Evolutionary conservation across 306 rosid genomes (phyloP).

Genomic region (Quercus engelmannii): DNA sequence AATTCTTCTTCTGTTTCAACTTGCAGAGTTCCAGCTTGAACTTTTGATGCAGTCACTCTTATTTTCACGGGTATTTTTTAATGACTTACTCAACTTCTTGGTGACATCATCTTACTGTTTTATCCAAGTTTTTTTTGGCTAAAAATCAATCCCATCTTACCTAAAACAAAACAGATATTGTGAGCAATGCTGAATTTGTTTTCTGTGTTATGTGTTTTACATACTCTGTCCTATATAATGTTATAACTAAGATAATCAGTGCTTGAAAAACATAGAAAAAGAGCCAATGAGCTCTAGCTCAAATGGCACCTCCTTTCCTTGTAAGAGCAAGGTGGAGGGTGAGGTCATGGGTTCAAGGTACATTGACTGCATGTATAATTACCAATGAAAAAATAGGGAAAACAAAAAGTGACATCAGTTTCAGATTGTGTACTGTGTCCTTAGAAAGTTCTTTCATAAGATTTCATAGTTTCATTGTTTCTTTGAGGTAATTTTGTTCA

Average conservation of each 20-base stretch:
- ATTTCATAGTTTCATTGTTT: not conserved
- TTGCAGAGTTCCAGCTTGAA: conserved; percentile 91
- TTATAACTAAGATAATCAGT: not conserved
- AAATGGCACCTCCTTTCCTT: no score
- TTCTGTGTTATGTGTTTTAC: not conserved
- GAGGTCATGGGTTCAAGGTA: no score
- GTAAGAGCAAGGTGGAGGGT: no score
- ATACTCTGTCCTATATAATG: not conserved
- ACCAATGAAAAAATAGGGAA: not conserved
- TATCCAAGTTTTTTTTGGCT: not conserved
- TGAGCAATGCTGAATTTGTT: not conserved
- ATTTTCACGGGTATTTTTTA: conserved; percentile 75
- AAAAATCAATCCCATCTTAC: not conserved
- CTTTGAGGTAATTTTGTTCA: not conserved
- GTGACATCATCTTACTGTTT: not conserved
- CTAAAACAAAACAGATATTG: not conserved
- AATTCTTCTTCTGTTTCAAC: conserved; percentile 24
- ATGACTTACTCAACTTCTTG: not conserved
- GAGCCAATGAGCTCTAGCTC: not conserved
- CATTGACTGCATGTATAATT: not conserved
- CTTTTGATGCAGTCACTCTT: conserved; percentile 87
- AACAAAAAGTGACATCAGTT: not conserved
- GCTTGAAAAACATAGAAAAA: not conserved
- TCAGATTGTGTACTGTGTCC: not conserved
- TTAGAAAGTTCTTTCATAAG: not conserved